Evolutionary conservation across 352 stramenopile species (phyloP).

Genomic region (Aphanomyces astaci): DNA sequence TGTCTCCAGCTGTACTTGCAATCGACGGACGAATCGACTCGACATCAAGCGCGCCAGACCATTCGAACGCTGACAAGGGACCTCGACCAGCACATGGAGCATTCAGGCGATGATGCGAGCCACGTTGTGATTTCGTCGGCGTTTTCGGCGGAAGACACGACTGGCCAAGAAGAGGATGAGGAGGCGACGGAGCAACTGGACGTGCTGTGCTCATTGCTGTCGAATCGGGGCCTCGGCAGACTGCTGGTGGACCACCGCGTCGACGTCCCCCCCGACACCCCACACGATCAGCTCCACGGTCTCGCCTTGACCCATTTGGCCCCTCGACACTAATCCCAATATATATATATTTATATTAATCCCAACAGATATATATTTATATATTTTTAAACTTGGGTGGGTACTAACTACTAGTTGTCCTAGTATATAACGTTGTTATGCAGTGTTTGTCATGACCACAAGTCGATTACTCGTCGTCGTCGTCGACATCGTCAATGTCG

Average conservation of each 20-base stretch:
- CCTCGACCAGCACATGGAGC: too few species aligned
- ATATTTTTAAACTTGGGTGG: too few species aligned
- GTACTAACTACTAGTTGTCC: too few species aligned
- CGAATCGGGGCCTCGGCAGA: constrained; percentile 54
- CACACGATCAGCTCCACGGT: constrained; percentile 65
- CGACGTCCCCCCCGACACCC: constrained; percentile 28
- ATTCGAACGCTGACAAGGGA: constrained; percentile 55
- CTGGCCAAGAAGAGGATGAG: constrained; percentile 27
- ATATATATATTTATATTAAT: too few species aligned
- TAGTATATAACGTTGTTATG: too few species aligned
- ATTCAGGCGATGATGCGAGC: constrained; percentile 22
- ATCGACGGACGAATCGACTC: constrained; percentile 39
- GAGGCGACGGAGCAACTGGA: constrained; percentile 35
- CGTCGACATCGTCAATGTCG: constrained; percentile 31
- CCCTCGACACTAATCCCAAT: background rate
- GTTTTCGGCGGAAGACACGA: too few species aligned
- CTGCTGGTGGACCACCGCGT: constrained; percentile 59
- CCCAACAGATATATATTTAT: too few species aligned
- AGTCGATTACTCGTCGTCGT: constrained; percentile 35
- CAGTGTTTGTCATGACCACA: too few species aligned
- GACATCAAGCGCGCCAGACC: constrained; percentile 47
- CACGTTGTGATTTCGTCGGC: constrained; percentile 27
- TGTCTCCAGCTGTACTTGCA: constrained; percentile 56
- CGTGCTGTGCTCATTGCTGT: constrained; percentile 74
- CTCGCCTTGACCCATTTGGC: constrained; percentile 36